These are phyloP conservation scores for Cyanodermella asteris DNA, from an alignment of 2,329 filamentous ascomycete species.

Conservation along the genomic window DNA sequence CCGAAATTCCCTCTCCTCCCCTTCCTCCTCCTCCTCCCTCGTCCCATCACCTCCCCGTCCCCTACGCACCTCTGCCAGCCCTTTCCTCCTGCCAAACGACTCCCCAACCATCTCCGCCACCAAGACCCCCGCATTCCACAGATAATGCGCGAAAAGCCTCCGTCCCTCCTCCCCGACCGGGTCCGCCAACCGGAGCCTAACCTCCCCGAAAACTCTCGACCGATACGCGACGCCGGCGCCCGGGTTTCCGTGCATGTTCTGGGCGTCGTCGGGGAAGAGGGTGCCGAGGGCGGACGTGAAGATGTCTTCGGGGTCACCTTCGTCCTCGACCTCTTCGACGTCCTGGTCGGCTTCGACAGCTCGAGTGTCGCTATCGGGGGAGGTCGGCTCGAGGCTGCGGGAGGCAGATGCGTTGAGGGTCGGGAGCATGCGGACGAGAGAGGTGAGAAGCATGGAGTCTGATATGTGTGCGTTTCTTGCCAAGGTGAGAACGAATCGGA, in stretches of 20 bases:
- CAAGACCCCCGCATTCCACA: constrained; percentile 7
- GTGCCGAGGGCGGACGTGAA: constrained; percentile 4
- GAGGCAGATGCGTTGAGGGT: no score
- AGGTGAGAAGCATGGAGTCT: no score
- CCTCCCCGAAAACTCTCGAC: constrained; percentile 10
- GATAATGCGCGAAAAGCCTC: constrained; percentile 16
- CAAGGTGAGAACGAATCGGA: no score
- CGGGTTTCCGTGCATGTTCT: constrained; percentile 12
- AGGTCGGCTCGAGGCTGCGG: no score
- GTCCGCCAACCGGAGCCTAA: constrained; percentile 10
- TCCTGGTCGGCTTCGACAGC: no score
- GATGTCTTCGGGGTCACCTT: constrained; percentile 6
- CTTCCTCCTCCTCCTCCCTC: constrained; percentile 31
- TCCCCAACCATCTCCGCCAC: constrained; percentile 8
- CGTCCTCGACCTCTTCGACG: no score
- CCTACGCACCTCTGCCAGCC: constrained; percentile 4
- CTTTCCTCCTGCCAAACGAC: constrained; percentile 4
- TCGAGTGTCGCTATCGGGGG: no score
- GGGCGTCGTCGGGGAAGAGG: constrained; percentile 8
- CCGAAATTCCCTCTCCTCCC: constrained; percentile 41
- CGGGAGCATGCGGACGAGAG: no score
- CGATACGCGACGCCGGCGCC: constrained; percentile 11
- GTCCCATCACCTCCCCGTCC: constrained; percentile 20
- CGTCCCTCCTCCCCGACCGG: constrained; percentile 8
- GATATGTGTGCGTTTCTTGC: no score